Percentiles rank a stretch among this genome's conserved stretches.
phyloP scores from a whole-genome alignment of 306 rosid genomes.

The Gynostemma pentaphyllum region DNA sequence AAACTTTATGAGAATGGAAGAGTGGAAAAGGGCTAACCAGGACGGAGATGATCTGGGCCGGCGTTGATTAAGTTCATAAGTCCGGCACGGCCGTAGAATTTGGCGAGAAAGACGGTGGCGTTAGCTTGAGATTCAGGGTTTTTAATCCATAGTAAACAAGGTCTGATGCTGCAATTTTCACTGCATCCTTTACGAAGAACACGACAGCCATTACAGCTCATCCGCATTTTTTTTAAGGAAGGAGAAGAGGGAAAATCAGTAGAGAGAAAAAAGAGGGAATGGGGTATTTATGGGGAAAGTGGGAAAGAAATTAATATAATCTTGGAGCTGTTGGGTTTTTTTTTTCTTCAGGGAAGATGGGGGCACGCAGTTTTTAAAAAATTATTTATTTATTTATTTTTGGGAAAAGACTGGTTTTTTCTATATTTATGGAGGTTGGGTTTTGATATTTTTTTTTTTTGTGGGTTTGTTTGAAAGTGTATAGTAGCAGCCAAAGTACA shows the following conservation, averaged over 20 bases:
- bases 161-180: slow-evolving; percentile 85
- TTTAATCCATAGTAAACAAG: slow-evolving; percentile 87
- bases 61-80: slow-evolving; percentile 95
- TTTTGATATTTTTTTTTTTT: not conserved
- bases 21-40: slow-evolving; percentile 27
- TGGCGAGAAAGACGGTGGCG: slow-evolving; percentile 91
- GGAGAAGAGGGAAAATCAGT: not conserved
- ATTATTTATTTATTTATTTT: not conserved
- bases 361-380: slow-evolving; percentile 32
- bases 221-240: slow-evolving; percentile 72
- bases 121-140: slow-evolving; percentile 89
- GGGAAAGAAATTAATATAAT: not conserved
- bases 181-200: slow-evolving; percentile 88
- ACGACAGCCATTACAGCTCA: slow-evolving; percentile 94
- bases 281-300: slow-evolving; percentile 15
- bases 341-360: slow-evolving; percentile 1
- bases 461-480: too few species aligned
- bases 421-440: slow-evolving; percentile 34
- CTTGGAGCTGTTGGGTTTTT: not conserved
- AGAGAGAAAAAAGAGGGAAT: not conserved
- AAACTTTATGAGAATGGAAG: not conserved
- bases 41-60: slow-evolving; percentile 90
- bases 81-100: slow-evolving; percentile 95
- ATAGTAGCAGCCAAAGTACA: slow-evolving; percentile 1
- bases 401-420: slow-evolving; percentile 38